Percentiles rank a stretch among this genome's conserved stretches.
These are phyloP conservation scores for Periconia digitata DNA, from an alignment of 2,329 filamentous ascomycete genomes.

Conservation along the genomic window DNA sequence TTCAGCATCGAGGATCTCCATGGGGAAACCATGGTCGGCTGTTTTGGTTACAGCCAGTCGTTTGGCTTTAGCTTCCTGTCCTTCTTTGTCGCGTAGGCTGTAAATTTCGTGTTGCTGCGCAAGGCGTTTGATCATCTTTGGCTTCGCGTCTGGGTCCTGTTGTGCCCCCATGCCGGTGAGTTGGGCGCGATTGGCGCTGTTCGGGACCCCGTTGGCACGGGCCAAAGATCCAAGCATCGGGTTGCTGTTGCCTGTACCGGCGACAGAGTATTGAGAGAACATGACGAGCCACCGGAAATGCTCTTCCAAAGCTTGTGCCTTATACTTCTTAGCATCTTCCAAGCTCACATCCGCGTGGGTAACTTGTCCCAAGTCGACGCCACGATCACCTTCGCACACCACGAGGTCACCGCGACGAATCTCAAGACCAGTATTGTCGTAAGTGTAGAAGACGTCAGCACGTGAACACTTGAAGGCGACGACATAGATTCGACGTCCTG, in stretches of 20 bases:
- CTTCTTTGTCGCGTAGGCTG: conserved; percentile 89
- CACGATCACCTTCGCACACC: conserved; percentile 95
- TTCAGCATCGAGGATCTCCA: conserved; percentile 98
- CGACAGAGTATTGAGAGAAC: conserved; percentile 70
- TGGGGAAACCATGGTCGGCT: conserved; percentile 87
- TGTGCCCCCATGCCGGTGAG: conserved; percentile 54
- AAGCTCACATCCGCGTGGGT: conserved; percentile 85
- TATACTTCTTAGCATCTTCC: conserved; percentile 82
- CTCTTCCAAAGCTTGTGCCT: conserved; percentile 89
- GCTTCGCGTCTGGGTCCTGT: conserved; percentile 72
- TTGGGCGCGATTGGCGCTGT: conserved; percentile 46
- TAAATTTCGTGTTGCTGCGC: conserved; percentile 90
- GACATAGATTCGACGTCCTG: conserved; percentile 64
- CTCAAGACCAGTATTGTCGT: conserved; percentile 89
- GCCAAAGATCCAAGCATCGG: conserved; percentile 49
- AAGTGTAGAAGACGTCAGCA: conserved; percentile 95
- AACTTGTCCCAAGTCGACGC: conserved; percentile 92
- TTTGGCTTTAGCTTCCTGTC: conserved; percentile 96
- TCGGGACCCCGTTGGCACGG: conserved; percentile 35
- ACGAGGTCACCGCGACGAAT: conserved; percentile 92
- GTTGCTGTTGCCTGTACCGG: conserved; percentile 48
- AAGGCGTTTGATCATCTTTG: conserved; percentile 94
- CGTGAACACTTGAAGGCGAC: conserved; percentile 96
- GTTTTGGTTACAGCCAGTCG: conserved; percentile 96
- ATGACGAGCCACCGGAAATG: conserved; percentile 99